phyloP scores from a whole-genome alignment of 768 basidiomycete species.

The Trametes cinnabarina region DNA sequence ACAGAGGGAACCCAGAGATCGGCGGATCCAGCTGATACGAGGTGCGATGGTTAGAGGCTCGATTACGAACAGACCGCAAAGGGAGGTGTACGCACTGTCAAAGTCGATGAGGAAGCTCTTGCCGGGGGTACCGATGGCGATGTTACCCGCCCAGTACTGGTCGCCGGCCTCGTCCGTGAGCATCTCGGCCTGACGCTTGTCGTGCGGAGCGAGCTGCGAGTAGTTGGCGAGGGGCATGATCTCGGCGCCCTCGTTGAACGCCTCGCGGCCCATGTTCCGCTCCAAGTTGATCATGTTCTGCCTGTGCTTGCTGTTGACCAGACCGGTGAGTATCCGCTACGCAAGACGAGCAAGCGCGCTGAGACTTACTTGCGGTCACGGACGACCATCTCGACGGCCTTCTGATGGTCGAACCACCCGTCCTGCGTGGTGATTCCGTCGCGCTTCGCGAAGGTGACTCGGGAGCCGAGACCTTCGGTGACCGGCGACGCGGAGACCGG shows the following conservation, averaged over 20 bases:
- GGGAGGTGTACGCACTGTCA: constrained; percentile 9
- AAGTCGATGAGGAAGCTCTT: constrained; percentile 25
- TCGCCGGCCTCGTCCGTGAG: constrained; percentile 23
- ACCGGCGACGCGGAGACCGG: constrained; percentile 10
- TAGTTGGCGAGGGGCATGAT: constrained; percentile 12
- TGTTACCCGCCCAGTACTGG: constrained; percentile 41
- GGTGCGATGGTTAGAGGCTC: too few relatives aligned
- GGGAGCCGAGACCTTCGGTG: constrained; percentile 2
- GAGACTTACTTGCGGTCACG: constrained; percentile 15
- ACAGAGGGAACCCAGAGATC: constrained; percentile 23
- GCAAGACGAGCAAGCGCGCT: background rate
- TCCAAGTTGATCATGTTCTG: constrained; percentile 18
- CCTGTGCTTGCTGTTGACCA: constrained; percentile 17
- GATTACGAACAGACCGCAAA: background rate
- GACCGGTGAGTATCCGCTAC: background rate
- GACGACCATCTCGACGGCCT: constrained; percentile 2
- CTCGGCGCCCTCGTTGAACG: constrained; percentile 17
- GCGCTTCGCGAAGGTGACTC: constrained; percentile 14
- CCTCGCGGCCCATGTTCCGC: constrained; percentile 11
- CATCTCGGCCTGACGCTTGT: constrained; percentile 18
- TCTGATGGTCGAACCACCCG: constrained; percentile 16
- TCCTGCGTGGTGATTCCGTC: constrained; percentile 13
- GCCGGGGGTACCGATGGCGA: constrained; percentile 48
- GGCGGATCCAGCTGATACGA: constrained; percentile 21
- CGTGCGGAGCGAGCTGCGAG: background rate